These are phyloP conservation scores for Lichtheimia corymbifera DNA, from an alignment of 371 early-diverging fungal genomes.

Conservation along the genomic window DNA sequence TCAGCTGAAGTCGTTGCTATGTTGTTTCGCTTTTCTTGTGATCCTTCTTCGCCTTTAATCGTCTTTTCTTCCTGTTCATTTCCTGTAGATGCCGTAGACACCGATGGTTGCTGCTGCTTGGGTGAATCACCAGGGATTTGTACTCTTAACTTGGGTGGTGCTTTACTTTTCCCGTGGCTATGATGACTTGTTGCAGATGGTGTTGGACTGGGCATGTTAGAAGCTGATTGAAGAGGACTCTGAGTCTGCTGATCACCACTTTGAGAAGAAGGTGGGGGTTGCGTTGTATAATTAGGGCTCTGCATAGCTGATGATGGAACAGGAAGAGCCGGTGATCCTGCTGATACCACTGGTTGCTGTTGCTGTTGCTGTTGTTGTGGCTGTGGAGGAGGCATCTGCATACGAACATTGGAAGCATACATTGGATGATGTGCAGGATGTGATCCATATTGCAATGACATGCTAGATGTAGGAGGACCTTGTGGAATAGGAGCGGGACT, in stretches of 20 bases:
- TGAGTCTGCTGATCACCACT: background rate
- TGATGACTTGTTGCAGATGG: slow-evolving; percentile 17
- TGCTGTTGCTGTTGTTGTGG: no score
- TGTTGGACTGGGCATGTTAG: slow-evolving; percentile 20
- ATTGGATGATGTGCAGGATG: background rate
- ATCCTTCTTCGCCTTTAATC: background rate
- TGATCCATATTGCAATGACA: slow-evolving; percentile 1
- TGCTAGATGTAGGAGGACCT: slow-evolving; percentile 13
- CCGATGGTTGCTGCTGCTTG: slow-evolving; percentile 7
- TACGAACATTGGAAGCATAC: no score
- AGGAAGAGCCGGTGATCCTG: no score
- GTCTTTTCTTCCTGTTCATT: background rate
- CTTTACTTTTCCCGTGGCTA: slow-evolving; percentile 24
- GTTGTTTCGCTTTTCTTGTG: slow-evolving; percentile 4
- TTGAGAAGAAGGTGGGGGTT: no score
- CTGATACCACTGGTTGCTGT: no score
- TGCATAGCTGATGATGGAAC: no score
- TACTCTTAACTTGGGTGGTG: slow-evolving; percentile 49
- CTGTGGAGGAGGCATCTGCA: no score
- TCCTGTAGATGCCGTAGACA: background rate
- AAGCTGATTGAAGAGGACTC: background rate
- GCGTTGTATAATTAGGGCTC: no score
- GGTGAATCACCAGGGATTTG: slow-evolving; percentile 46
- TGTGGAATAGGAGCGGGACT: background rate
- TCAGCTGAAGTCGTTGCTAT: slow-evolving; percentile 10